Evolutionary conservation across 129 eudicot genomes (phyloP).

Genomic region (Calendula officinalis): DNA sequence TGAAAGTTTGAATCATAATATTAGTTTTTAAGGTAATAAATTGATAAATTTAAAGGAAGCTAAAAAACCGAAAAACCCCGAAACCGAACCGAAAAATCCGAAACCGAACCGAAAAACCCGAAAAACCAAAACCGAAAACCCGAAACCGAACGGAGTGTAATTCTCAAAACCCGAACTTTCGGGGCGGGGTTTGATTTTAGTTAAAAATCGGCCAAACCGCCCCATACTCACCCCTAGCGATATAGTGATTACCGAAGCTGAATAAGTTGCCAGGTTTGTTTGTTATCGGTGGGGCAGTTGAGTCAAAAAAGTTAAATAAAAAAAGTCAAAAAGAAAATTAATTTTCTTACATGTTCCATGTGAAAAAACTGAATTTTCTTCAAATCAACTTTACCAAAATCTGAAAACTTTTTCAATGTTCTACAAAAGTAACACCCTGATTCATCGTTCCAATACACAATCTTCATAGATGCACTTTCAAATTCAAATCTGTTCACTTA

Average conservation of each 20-base stretch:
- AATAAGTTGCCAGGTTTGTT: not conserved
- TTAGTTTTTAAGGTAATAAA: no score
- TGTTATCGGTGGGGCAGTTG: slow-evolving; percentile 7
- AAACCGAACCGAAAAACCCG: no score
- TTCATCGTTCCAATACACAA: slow-evolving; percentile 4
- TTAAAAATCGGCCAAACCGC: no score
- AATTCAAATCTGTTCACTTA: not conserved
- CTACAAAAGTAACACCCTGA: not conserved
- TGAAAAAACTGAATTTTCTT: not conserved
- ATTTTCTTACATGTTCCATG: slow-evolving; percentile 2
- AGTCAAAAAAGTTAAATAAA: not conserved
- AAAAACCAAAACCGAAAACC: no score
- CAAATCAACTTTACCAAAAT: slow-evolving; percentile 19
- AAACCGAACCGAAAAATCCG: no score
- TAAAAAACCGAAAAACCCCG: no score
- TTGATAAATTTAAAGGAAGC: no score
- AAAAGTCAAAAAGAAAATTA: not conserved
- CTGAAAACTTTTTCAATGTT: slow-evolving; percentile 4
- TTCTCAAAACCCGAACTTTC: no score
- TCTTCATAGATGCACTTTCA: not conserved
- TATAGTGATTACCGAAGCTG: not conserved
- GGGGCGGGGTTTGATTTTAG: no score
- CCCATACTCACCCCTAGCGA: no score
- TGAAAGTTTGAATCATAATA: no score
- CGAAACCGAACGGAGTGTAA: no score